These are phyloP conservation scores for Orbilia brochopaga DNA, from an alignment of 2,329 filamentous ascomycete genomes.

Conservation along the genomic window DNA sequence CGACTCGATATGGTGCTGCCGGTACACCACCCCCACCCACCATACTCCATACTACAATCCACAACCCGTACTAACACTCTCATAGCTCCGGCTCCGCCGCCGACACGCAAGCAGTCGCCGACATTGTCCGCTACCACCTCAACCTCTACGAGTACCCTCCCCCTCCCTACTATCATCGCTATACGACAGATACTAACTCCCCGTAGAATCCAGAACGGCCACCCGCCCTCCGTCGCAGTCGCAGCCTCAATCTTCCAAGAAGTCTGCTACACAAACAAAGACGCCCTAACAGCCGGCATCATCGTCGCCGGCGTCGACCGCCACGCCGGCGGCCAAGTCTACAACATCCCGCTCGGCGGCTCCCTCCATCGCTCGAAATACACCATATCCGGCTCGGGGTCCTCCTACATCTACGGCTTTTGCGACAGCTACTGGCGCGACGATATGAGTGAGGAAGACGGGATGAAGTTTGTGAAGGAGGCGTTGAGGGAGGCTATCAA, in stretches of 20 bases:
- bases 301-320: conserved; percentile 99
- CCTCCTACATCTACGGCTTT: conserved; percentile 99
- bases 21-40: conserved; percentile 57
- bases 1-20: conserved; percentile 99
- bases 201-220: conserved; percentile 78
- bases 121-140: conserved; percentile 96
- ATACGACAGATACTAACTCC: no score
- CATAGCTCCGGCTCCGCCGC: conserved; percentile 82
- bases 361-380: conserved; percentile 98
- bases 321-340: conserved; percentile 93
- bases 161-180: neutral
- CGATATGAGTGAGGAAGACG: conserved; percentile 89
- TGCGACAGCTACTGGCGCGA: conserved; percentile 96
- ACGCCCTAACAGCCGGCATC: conserved; percentile 82
- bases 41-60: neutral
- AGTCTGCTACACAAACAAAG: conserved; percentile 97
- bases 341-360: conserved; percentile 93
- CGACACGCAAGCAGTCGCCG: conserved; percentile 95
- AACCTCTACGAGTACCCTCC: conserved; percentile 71
- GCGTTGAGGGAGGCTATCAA: conserved; percentile 94
- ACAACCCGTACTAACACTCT: neutral
- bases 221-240: conserved; percentile 89
- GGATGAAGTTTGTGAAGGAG: conserved; percentile 89
- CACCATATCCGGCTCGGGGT: conserved; percentile 93
- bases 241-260: conserved; percentile 97